phyloP scores from a whole-genome alignment of 306 rosid species.

The Trifolium subterraneum region DNA sequence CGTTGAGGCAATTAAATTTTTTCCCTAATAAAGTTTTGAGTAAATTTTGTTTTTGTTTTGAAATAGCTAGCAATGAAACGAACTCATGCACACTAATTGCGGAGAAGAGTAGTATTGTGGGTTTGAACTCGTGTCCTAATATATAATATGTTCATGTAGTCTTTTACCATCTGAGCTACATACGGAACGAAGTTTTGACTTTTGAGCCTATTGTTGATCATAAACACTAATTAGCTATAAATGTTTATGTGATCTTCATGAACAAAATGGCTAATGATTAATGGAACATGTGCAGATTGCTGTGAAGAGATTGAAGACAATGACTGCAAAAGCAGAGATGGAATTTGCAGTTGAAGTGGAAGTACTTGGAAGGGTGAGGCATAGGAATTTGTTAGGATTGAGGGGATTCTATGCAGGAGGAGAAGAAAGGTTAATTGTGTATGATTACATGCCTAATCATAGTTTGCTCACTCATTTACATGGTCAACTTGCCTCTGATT shows the following conservation, averaged over 20 bases:
- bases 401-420: conserved; percentile 91
- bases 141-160: too few relatives aligned
- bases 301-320: conserved; percentile 77
- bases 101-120: too few relatives aligned
- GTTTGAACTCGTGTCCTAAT: too few relatives aligned
- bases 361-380: conserved; percentile 89
- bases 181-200: too few relatives aligned
- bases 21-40: background rate
- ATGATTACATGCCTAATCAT: conserved; percentile 92
- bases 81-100: too few relatives aligned
- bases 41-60: too few relatives aligned
- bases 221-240: too few relatives aligned
- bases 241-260: background rate
- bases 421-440: conserved; percentile 82
- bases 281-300: conserved; percentile 67
- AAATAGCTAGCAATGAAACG: too few relatives aligned
- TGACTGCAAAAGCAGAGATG: conserved; percentile 97
- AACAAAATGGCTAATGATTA: conserved; percentile 5
- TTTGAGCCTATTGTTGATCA: too few relatives aligned
- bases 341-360: conserved; percentile 98
- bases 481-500: conserved; percentile 65
- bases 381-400: conserved; percentile 76
- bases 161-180: too few relatives aligned
- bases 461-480: conserved; percentile 86
- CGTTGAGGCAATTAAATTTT: conserved; percentile 58